phyloP scores from a whole-genome alignment of 2,329 filamentous ascomycete species.

The Fusarium lateritium region DNA sequence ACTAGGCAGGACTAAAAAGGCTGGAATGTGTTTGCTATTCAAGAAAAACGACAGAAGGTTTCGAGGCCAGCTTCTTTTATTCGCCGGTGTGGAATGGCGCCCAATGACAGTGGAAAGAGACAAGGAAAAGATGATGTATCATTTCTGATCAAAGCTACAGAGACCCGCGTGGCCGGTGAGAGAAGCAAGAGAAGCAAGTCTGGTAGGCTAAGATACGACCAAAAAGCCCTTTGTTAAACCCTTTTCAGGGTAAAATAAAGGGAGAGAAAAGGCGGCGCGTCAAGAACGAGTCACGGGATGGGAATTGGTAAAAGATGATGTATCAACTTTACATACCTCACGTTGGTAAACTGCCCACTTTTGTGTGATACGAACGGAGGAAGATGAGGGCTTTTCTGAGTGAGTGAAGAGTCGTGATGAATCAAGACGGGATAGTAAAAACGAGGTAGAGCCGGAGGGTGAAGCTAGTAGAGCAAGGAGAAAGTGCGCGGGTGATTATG shows the following conservation, averaged over 20 bases:
- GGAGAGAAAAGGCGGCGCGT: constrained; percentile 23
- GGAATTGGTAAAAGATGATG: constrained; percentile 31
- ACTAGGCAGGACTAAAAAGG: not conserved
- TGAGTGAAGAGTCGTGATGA: not conserved
- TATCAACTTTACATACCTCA: constrained; percentile 34
- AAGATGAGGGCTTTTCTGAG: not conserved
- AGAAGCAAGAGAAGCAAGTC: not conserved
- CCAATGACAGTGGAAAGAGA: not conserved
- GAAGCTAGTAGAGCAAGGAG: not conserved
- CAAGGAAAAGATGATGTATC: constrained; percentile 32
- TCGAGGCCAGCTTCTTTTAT: constrained; percentile 20
- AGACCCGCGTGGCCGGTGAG: constrained; percentile 26
- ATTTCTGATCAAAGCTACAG: constrained; percentile 22
- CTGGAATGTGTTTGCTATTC: constrained; percentile 13
- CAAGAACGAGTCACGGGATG: constrained; percentile 28
- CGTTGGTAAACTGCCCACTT: constrained; percentile 1
- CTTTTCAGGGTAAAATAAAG: constrained; percentile 7
- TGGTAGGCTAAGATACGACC: not conserved
- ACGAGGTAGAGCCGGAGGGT: not conserved
- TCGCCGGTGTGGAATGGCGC: constrained; percentile 22
- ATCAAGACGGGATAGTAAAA: not conserved
- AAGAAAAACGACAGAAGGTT: constrained; percentile 8
- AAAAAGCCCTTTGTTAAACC: not conserved
- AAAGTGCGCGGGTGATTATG: not conserved
- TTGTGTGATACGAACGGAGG: not conserved